Evolutionary conservation across 371 early-diverging fungal genomes (phyloP).

Genomic region (Rhizomucor pusillus): DNA sequence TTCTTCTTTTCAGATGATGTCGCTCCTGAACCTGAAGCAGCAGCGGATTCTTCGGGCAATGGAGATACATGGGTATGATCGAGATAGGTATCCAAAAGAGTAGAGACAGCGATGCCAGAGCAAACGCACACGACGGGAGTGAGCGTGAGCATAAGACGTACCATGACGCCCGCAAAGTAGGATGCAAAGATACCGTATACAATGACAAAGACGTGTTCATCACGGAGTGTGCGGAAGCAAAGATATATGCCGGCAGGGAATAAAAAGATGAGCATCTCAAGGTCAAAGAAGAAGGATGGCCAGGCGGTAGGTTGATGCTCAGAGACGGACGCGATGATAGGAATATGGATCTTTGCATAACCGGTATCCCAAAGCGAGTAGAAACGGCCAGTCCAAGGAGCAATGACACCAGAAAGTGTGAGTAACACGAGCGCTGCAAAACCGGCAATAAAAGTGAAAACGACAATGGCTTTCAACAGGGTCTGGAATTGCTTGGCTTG

Average conservation of each 20-base stretch:
- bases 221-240: constrained; percentile 87
- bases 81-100: constrained; percentile 78
- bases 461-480: constrained; percentile 68
- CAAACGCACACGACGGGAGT: constrained; percentile 97
- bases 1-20: constrained; percentile 16
- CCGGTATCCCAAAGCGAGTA: constrained; percentile 99
- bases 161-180: constrained; percentile 99
- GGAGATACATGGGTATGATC: constrained; percentile 30
- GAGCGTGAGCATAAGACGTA: constrained; percentile 96
- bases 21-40: constrained; percentile 9
- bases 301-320: constrained; percentile 99
- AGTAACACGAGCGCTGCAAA: constrained; percentile 55
- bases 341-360: constrained; percentile 98
- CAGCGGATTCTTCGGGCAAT: constrained; percentile 1
- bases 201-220: constrained; percentile 97
- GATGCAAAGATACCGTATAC: constrained; percentile 93
- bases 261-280: constrained; percentile 89
- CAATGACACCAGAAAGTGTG: constrained; percentile 84
- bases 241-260: constrained; percentile 98
- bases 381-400: constrained; percentile 98
- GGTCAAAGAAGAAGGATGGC: constrained; percentile 98
- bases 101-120: constrained; percentile 88
- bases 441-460: constrained; percentile 55
- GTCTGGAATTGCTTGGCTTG: constrained; percentile 82
- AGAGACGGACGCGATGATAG: constrained; percentile 98